Percentiles rank a stretch among this genome's conserved stretches.
phyloP scores from a whole-genome alignment of 441 rosid species.

The Flueggea neowawraea region DNA sequence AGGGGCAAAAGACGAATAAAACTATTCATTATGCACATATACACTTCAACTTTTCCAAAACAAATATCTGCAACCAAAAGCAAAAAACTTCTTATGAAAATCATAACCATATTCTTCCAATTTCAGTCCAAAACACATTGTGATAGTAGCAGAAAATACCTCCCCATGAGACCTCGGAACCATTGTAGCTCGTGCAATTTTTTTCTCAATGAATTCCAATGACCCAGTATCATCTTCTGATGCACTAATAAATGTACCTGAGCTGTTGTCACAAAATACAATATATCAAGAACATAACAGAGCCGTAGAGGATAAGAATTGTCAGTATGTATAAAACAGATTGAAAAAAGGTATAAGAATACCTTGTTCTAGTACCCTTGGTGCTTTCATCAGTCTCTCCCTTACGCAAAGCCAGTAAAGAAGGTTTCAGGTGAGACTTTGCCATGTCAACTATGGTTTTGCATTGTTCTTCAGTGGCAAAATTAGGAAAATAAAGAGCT shows the following conservation, averaged over 20 bases:
- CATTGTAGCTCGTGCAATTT: slow-evolving; percentile 58
- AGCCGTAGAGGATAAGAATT: too few species aligned
- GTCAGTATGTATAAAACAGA: too few species aligned
- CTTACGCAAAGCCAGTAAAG: slow-evolving; percentile 50
- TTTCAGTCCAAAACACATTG: too few species aligned
- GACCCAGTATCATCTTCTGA: slow-evolving; percentile 46
- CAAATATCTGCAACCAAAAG: too few species aligned
- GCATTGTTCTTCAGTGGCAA: slow-evolving; percentile 61
- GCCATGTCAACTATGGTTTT: slow-evolving; percentile 41
- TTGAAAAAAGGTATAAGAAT: too few species aligned
- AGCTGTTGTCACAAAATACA: slow-evolving; percentile 22
- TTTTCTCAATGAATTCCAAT: slow-evolving; percentile 53
- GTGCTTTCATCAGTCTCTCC: slow-evolving; percentile 47
- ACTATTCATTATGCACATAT: too few species aligned
- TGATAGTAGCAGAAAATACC: slow-evolving; percentile 23
- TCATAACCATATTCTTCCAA: background rate
- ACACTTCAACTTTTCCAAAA: too few species aligned
- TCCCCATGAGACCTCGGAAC: slow-evolving; percentile 51
- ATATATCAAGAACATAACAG: too few species aligned
- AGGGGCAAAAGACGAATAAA: too few species aligned
- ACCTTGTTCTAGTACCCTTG: slow-evolving; percentile 63
- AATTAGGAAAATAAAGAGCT: slow-evolving; percentile 51
- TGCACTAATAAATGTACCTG: slow-evolving; percentile 51
- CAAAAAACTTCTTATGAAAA: background rate
- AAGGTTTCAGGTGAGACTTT: slow-evolving; percentile 46